phyloP scores from a whole-genome alignment of 768 basidiomycete genomes.

The Pisolithus orientalis region DNA sequence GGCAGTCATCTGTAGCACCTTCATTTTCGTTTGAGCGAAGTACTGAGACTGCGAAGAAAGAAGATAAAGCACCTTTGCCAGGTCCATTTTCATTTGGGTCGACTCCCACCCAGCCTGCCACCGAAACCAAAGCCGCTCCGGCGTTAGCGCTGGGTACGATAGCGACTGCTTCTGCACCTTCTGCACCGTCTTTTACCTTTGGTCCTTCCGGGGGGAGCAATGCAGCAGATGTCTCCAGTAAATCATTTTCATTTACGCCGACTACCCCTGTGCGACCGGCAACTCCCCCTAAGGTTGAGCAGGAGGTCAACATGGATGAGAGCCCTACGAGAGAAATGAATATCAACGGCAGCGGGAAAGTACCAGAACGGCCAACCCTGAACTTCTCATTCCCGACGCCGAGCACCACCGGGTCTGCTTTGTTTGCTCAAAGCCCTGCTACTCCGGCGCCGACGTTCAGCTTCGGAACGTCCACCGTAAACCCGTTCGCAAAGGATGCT shows the following conservation, averaged over 20 bases:
- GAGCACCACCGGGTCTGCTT: conserved; percentile 27
- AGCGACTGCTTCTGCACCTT: conserved; percentile 23
- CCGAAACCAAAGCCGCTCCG: conserved; percentile 31
- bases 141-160: conserved; percentile 40
- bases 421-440: conserved; percentile 30
- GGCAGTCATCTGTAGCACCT: conserved; percentile 10
- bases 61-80: conserved; percentile 16
- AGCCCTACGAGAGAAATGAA: conserved; percentile 66
- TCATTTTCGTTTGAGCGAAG: conserved; percentile 42
- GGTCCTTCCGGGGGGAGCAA: conserved; percentile 32
- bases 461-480: conserved; percentile 30
- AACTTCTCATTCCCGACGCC: conserved; percentile 44
- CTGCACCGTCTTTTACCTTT: conserved; percentile 41
- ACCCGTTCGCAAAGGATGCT: conserved; percentile 45
- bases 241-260: conserved; percentile 51
- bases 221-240: conserved; percentile 39
- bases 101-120: conserved; percentile 29
- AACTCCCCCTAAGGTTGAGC: conserved; percentile 61
- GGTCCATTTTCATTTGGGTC: conserved; percentile 20
- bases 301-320: conserved; percentile 77
- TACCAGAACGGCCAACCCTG: conserved; percentile 35
- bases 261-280: conserved; percentile 39
- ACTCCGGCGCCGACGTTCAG: conserved; percentile 28
- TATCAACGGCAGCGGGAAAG: conserved; percentile 31
- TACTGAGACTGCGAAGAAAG: conserved; percentile 14